Percentiles rank a stretch among this genome's conserved stretches.
phyloP scores from a whole-genome alignment of 805 yeast species.

The Saccharomycopsis selenospora region DNA sequence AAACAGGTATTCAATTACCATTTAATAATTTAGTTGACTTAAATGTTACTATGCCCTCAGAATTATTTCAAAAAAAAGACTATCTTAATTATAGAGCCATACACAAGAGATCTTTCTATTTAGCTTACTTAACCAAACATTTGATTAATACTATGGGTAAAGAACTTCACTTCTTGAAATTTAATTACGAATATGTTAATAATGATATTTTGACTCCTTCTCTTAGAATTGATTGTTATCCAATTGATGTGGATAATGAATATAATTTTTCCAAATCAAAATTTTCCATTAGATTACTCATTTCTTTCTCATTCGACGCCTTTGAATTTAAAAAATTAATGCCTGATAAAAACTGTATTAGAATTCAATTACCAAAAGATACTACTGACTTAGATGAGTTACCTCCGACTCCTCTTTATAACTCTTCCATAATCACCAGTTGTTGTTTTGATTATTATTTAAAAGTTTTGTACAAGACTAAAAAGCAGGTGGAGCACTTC shows the following conservation, averaged over 20 bases:
- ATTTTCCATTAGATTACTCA: constrained; percentile 62
- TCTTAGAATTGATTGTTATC: constrained; percentile 51
- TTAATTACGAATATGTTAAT: constrained; percentile 64
- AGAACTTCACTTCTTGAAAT: constrained; percentile 29
- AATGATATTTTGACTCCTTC: constrained; percentile 69
- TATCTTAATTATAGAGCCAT: constrained; percentile 82
- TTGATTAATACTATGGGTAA: constrained; percentile 52
- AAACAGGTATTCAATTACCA: constrained; percentile 65
- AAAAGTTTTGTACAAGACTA: constrained; percentile 67
- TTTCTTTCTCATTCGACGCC: constrained; percentile 61
- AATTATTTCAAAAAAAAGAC: constrained; percentile 76
- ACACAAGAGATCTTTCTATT: constrained; percentile 82
- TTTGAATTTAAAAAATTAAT: constrained; percentile 72
- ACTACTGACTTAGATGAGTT: constrained; percentile 21
- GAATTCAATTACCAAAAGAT: constrained; percentile 45
- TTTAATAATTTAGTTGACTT: constrained; percentile 66
- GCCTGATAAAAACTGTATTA: constrained; percentile 75
- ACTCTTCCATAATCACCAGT: constrained; percentile 69
- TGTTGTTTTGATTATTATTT: constrained; percentile 62
- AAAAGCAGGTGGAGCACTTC: constrained; percentile 72
- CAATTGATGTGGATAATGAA: constrained; percentile 37
- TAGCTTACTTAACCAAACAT: constrained; percentile 69
- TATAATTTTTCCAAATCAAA: constrained; percentile 38
- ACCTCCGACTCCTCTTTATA: constrained; percentile 76
- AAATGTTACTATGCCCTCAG: constrained; percentile 71